These are phyloP conservation scores for Rhodotorula diobovata DNA, from an alignment of 768 basidiomycete species.

Conservation along the genomic window DNA sequence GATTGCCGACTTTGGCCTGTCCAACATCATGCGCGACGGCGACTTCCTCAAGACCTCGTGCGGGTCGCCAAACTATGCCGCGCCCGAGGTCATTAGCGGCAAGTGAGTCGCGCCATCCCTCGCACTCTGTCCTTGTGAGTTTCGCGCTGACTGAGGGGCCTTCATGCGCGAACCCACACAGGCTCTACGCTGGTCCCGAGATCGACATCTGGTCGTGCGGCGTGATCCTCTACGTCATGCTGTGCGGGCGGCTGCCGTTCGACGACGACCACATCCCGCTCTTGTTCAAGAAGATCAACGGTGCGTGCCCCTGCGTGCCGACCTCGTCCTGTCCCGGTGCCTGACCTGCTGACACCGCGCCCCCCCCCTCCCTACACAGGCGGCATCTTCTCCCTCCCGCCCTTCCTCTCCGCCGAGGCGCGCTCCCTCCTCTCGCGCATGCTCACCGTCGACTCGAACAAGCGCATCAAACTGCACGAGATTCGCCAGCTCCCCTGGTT, in stretches of 20 bases:
- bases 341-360: background rate
- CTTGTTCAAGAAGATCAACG: constrained; percentile 89
- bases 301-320: constrained; percentile 45
- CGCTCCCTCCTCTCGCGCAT: constrained; percentile 74
- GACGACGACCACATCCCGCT: constrained; percentile 93
- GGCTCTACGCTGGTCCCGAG: constrained; percentile 89
- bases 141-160: background rate
- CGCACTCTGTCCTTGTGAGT: background rate
- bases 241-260: constrained; percentile 90
- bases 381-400: constrained; percentile 79
- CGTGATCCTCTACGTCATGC: constrained; percentile 97
- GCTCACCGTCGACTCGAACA: constrained; percentile 90
- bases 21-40: constrained; percentile 92
- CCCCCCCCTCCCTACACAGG: constrained; percentile 52
- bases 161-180: too few relatives aligned
- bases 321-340: constrained; percentile 48
- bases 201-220: constrained; percentile 99
- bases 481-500: constrained; percentile 90
- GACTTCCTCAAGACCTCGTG: constrained; percentile 96
- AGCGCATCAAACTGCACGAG: constrained; percentile 86
- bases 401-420: constrained; percentile 73
- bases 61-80: constrained; percentile 97
- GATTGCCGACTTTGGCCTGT: constrained; percentile 97
- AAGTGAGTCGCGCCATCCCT: constrained; percentile 50
- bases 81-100: constrained; percentile 94